phyloP scores from a whole-genome alignment of 805 yeast genomes.

The Candida ovalis region DNA sequence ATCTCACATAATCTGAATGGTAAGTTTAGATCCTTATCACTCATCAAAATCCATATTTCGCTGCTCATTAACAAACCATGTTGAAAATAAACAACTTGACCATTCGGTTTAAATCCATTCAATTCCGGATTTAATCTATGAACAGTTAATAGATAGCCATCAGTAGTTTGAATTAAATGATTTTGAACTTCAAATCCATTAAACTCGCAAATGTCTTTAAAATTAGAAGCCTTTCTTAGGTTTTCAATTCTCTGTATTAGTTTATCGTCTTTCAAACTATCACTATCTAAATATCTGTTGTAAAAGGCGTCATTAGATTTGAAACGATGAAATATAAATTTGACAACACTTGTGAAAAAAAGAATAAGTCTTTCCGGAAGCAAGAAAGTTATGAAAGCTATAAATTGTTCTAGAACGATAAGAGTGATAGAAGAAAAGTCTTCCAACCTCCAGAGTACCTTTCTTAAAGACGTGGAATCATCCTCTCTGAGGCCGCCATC shows the following conservation, averaged over 20 bases:
- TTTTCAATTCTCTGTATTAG: conserved; percentile 22
- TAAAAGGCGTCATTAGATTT: conserved; percentile 21
- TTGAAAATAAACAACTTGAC: conserved; percentile 72
- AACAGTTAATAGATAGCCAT: conserved; percentile 69
- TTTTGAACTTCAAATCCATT: conserved; percentile 73
- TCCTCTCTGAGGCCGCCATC: background rate
- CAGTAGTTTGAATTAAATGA: conserved; percentile 72
- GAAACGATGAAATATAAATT: conserved; percentile 17
- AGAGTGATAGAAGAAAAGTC: conserved; percentile 21
- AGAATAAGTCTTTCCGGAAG: conserved; percentile 24
- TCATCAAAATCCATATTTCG: conserved; percentile 59
- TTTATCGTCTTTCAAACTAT: conserved; percentile 12
- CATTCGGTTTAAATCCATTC: conserved; percentile 30
- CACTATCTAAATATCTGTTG: conserved; percentile 18
- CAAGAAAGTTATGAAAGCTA: conserved; percentile 22
- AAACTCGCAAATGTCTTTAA: conserved; percentile 61
- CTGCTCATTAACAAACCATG: conserved; percentile 90
- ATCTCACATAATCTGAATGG: conserved; percentile 74
- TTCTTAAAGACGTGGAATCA: background rate
- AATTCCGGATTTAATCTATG: conserved; percentile 55
- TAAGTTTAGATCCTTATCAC: conserved; percentile 40
- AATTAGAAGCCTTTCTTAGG: conserved; percentile 45
- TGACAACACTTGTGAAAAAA: conserved; percentile 20
- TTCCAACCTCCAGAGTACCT: conserved; percentile 11
- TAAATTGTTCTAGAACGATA: conserved; percentile 26